These are phyloP conservation scores for Aspergillus sp. DNA, from an alignment of 2,329 filamentous ascomycete species.

Conservation along the genomic window DNA sequence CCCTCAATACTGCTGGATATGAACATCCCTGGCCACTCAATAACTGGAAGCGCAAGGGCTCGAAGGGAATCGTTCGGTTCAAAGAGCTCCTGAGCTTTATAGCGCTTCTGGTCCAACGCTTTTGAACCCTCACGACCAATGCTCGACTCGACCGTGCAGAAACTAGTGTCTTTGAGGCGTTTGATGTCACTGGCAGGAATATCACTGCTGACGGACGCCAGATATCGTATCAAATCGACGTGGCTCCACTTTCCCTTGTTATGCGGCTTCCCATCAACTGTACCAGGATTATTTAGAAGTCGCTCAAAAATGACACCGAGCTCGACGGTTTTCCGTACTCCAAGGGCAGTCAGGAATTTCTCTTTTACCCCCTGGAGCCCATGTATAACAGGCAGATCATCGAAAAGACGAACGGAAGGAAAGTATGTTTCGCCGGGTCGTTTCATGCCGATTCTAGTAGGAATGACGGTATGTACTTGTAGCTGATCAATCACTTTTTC, in stretches of 20 bases:
- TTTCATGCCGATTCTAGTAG: slow-evolving; percentile 87
- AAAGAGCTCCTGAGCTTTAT: slow-evolving; percentile 75
- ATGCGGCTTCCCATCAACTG: slow-evolving; percentile 47
- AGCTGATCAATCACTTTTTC: slow-evolving; percentile 65
- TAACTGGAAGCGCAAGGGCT: slow-evolving; percentile 68
- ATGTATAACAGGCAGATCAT: slow-evolving; percentile 82
- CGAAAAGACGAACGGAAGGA: slow-evolving; percentile 87
- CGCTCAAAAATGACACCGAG: slow-evolving; percentile 89
- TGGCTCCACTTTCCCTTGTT: slow-evolving; percentile 74
- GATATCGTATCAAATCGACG: slow-evolving; percentile 89
- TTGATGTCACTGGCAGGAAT: slow-evolving; percentile 81
- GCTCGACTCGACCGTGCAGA: slow-evolving; percentile 71
- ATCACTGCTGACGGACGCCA: slow-evolving; percentile 84
- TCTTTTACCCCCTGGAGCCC: slow-evolving; percentile 81
- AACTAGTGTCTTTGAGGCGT: slow-evolving; percentile 72
- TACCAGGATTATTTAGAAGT: slow-evolving; percentile 63
- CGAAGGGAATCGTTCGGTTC: slow-evolving; percentile 73
- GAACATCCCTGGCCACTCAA: slow-evolving; percentile 80
- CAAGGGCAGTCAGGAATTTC: slow-evolving; percentile 78
- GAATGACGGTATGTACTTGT: slow-evolving; percentile 71
- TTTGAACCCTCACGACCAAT: slow-evolving; percentile 53
- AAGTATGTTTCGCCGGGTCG: slow-evolving; percentile 87
- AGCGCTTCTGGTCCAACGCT: slow-evolving; percentile 55
- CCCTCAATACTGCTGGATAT: slow-evolving; percentile 68
- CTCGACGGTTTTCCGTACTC: slow-evolving; percentile 93